phyloP scores from a whole-genome alignment of 768 basidiomycete genomes.

The Mycena venus region DNA sequence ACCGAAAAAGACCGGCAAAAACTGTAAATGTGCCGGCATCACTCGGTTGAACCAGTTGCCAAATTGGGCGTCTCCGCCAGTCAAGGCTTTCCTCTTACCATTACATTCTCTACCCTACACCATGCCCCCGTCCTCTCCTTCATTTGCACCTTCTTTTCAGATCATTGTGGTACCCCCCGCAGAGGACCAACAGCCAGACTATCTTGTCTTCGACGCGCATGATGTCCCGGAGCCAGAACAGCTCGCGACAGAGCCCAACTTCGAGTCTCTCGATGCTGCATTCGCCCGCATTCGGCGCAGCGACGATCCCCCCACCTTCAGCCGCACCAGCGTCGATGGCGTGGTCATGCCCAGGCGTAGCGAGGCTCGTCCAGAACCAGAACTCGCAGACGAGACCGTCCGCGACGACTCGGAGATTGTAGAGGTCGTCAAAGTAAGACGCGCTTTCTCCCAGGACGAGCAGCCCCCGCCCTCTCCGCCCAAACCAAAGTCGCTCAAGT shows the following conservation, averaged over 20 bases:
- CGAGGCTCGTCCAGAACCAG: constrained; percentile 24
- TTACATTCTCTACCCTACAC: constrained; percentile 10
- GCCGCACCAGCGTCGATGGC: constrained; percentile 32
- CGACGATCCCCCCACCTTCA: constrained; percentile 39
- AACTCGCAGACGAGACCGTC: constrained; percentile 33
- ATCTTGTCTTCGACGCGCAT: constrained; percentile 70
- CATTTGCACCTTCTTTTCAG: constrained; percentile 25
- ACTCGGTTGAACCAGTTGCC: neutral
- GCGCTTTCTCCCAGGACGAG: constrained; percentile 39
- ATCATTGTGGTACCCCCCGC: constrained; percentile 70
- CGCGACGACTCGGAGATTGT: constrained; percentile 67
- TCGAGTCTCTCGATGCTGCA: constrained; percentile 50
- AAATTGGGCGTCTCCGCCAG: neutral
- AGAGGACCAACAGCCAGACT: constrained; percentile 67
- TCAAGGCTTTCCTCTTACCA: neutral
- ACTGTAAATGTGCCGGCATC: neutral
- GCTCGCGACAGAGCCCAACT: constrained; percentile 39
- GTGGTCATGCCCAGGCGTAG: constrained; percentile 43
- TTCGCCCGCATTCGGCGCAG: constrained; percentile 34
- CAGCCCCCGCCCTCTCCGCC: constrained; percentile 34
- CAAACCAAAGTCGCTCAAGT: constrained; percentile 59
- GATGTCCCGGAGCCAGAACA: constrained; percentile 38
- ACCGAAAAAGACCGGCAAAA: too few species aligned
- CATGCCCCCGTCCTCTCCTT: constrained; percentile 31
- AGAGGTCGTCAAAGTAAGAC: constrained; percentile 72